These are phyloP conservation scores for Rhytidhysteron rufulum DNA, from an alignment of 2,329 filamentous ascomycete genomes.

Conservation along the genomic window DNA sequence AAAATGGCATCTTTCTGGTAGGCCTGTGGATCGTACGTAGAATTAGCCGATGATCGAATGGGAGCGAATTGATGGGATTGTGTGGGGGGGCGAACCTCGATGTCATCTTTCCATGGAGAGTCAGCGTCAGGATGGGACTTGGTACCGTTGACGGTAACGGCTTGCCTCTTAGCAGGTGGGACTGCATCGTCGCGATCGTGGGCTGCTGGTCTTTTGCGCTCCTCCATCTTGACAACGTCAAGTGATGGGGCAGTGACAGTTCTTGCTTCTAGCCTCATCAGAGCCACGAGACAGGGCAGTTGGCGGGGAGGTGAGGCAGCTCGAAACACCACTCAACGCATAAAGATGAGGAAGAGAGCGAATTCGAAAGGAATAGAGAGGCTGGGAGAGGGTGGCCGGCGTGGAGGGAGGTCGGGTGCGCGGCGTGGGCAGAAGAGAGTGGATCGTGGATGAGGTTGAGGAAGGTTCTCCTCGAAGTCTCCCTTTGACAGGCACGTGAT, in stretches of 20 bases:
- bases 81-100: conserved; percentile 61
- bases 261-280: conserved; percentile 81
- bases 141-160: conserved; percentile 67
- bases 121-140: conserved; percentile 63
- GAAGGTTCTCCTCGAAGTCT: too few relatives aligned
- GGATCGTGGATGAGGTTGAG: neutral
- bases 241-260: conserved; percentile 72
- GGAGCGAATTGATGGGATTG: conserved; percentile 13
- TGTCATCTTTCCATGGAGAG: conserved; percentile 67
- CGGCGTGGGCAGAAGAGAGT: conserved; percentile 13
- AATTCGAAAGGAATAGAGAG: conserved; percentile 12
- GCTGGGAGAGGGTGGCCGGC: conserved; percentile 12
- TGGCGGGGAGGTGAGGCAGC: conserved; percentile 14
- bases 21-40: conserved; percentile 52
- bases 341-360: conserved; percentile 11
- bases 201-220: conserved; percentile 92
- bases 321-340: conserved; percentile 16
- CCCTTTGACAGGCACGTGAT: neutral
- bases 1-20: conserved; percentile 96
- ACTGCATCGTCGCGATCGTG: conserved; percentile 76
- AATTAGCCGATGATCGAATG: conserved; percentile 28
- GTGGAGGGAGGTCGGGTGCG: conserved; percentile 22
- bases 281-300: conserved; percentile 51
- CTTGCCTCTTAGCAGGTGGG: conserved; percentile 88
- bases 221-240: conserved; percentile 94